Evolutionary conservation across 345 rosid genomes (phyloP).

Genomic region (Rhodamnia rubescens): DNA sequence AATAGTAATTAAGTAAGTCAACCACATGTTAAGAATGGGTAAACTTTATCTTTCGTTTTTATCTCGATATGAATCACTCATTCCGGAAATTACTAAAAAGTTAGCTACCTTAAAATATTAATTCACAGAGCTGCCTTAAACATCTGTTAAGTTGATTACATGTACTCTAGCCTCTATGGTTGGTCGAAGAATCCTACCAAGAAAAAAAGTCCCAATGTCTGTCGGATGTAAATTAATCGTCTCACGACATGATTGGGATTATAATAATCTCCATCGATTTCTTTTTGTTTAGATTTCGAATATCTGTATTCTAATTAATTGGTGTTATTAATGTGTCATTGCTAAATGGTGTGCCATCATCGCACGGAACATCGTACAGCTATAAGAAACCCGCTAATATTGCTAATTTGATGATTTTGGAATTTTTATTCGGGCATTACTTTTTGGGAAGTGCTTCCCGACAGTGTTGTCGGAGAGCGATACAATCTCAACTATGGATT

Average conservation of each 20-base stretch:
- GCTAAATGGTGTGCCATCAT: accelerated
- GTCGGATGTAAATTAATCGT: background rate
- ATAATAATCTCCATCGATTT: background rate
- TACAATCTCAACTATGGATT: too few species aligned
- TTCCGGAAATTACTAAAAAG: too few species aligned
- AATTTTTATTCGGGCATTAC: too few species aligned
- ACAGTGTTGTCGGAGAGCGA: too few species aligned
- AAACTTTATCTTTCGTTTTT: background rate
- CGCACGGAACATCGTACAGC: too few species aligned
- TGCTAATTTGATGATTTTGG: too few species aligned
- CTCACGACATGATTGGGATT: background rate
- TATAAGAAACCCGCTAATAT: too few species aligned
- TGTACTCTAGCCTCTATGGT: background rate
- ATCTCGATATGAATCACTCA: too few species aligned
- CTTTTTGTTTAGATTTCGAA: background rate
- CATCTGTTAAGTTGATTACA: background rate
- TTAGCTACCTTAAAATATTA: background rate
- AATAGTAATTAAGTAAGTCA: background rate
- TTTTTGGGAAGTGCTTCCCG: too few species aligned
- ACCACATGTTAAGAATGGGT: background rate
- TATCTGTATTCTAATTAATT: background rate
- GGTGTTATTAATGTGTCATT: background rate
- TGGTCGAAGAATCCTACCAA: background rate
- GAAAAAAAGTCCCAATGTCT: background rate
- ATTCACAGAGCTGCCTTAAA: background rate